These are phyloP conservation scores for Pleurotus pulmonarius DNA, from an alignment of 768 basidiomycete genomes.

Conservation along the genomic window DNA sequence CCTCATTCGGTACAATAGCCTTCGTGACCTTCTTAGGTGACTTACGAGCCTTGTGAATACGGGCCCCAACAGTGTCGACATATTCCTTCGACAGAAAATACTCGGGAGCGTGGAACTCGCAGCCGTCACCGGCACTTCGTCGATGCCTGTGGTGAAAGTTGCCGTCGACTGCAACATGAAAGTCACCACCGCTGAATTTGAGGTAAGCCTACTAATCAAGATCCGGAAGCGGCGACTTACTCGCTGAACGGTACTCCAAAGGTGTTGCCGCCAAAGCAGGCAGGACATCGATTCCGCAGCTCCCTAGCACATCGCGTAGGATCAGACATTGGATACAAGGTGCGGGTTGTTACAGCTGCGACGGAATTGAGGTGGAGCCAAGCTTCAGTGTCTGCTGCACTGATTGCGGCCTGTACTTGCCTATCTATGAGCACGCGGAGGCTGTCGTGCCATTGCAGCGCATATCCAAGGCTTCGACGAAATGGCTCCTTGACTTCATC, in stretches of 20 bases:
- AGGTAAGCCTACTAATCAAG: background rate
- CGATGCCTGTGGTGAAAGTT: constrained; percentile 23
- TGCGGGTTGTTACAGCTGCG: background rate
- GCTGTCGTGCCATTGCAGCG: constrained; percentile 20
- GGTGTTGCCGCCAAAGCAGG: constrained; percentile 18
- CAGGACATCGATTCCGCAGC: constrained; percentile 24
- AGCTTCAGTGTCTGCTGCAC: background rate
- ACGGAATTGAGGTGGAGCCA: background rate
- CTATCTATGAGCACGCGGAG: constrained; percentile 11
- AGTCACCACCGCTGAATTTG: constrained; percentile 19
- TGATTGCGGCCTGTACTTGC: background rate
- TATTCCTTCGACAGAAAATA: constrained; percentile 19
- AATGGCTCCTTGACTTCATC: constrained; percentile 17
- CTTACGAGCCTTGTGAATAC: constrained; percentile 13
- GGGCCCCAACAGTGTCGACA: constrained; percentile 17
- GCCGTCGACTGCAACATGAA: constrained; percentile 31
- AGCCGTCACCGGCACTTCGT: constrained; percentile 16
- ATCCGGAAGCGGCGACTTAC: constrained; percentile 8
- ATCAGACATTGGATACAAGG: background rate
- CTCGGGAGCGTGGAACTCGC: constrained; percentile 14
- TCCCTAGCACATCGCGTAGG: constrained; percentile 6
- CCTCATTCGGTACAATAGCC: constrained; percentile 15
- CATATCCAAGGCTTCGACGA: constrained; percentile 15
- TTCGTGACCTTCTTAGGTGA: background rate
- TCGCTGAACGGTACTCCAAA: constrained; percentile 13